A percentile compares a stretch with the other conserved stretches of the same genome.
Evolutionary conservation across 352 stramenopile genomes (phyloP).

Genomic region (Pythium volutum): DNA sequence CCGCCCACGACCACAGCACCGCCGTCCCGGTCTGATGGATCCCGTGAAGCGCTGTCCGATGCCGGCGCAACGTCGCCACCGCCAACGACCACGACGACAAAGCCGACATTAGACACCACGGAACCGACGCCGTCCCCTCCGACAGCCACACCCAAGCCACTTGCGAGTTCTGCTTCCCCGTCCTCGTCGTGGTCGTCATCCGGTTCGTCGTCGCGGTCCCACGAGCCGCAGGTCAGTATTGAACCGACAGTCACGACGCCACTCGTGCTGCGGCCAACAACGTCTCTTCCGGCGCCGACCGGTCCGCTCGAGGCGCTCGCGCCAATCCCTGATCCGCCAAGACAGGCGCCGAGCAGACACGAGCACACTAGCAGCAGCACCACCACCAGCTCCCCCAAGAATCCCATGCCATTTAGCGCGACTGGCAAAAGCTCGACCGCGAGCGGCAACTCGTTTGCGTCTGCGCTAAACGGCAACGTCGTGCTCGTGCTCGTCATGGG

Average conservation of each 20-base stretch:
- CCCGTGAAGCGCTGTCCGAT: neutral
- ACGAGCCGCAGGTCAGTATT: conserved; percentile 3
- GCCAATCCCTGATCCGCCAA: neutral
- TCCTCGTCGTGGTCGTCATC: neutral
- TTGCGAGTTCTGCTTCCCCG: neutral
- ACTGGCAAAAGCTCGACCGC: neutral
- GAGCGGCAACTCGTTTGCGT: neutral
- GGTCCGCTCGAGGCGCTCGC: neutral
- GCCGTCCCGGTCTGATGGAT: neutral
- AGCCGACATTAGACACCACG: no score
- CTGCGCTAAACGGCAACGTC: conserved; percentile 2
- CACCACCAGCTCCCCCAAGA: neutral
- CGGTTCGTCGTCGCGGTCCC: neutral
- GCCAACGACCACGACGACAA: neutral
- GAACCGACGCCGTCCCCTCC: neutral
- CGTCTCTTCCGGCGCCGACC: neutral
- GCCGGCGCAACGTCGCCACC: neutral
- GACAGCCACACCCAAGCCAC: neutral
- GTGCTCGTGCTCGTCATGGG: conserved; percentile 11
- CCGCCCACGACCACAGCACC: neutral
- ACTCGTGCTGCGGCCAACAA: neutral
- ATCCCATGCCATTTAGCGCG: neutral
- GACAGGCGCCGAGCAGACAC: no score
- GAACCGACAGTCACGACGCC: conserved; percentile 3
- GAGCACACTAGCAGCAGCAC: neutral